Base-by-base conservation (phyloP, 2,329 filamentous ascomycete genomes). In the Ramularia endophylla region DNA sequence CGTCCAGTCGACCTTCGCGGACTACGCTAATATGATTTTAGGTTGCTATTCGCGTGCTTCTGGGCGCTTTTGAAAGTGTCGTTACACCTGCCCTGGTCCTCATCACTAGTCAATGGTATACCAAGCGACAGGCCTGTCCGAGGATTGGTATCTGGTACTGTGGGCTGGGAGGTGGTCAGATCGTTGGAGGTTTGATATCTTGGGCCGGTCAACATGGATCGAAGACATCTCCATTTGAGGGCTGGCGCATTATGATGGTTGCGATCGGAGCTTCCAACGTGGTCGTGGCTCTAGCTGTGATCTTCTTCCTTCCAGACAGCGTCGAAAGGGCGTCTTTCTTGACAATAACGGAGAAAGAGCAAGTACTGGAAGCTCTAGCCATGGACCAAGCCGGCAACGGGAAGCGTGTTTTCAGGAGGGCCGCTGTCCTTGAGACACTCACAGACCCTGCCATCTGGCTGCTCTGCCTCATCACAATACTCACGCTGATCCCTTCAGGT, bases 81-180 rank as follows among this genome's bases (percentile, higher is more conserved):
- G 40, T 51, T 8, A 32, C 42, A 13, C 48, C 48, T 1, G 22
- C 32, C 4, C 31, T 51, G 16, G 49, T 51, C 43, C 41, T 51
- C 19, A 39, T 51, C 11, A 49, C 43, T 32, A 40, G 41, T 27
- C 46, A 49, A 18, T 61, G 60, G 44, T 58, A 56, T 25, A n/a
- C n/a, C n/a, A n/a, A n/a, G n/a, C n/a, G n/a, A n/a, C n/a, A n/a
- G n/a, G n/a, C n/a, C n/a, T 20, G 12, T 31, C 28, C 16, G 35
- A 29, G n/a, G n/a, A n/a, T n/a, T n/a, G n/a, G n/a, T n/a, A n/a
- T 48, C 31, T 65, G 65, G 66, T 81, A 83, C 59, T 83, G 82
- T 77, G 85, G 85, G 78, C 85, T 85, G 56, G 82, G 82, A 2
- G 72, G 69, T 1, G 81, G 85, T 53, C 81, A 85, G 54, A 80